Percentiles rank a stretch among this genome's conserved stretches.
phyloP scores from a whole-genome alignment of 495 filamentous ascomycete genomes.

The Penicillium paradoxum region DNA sequence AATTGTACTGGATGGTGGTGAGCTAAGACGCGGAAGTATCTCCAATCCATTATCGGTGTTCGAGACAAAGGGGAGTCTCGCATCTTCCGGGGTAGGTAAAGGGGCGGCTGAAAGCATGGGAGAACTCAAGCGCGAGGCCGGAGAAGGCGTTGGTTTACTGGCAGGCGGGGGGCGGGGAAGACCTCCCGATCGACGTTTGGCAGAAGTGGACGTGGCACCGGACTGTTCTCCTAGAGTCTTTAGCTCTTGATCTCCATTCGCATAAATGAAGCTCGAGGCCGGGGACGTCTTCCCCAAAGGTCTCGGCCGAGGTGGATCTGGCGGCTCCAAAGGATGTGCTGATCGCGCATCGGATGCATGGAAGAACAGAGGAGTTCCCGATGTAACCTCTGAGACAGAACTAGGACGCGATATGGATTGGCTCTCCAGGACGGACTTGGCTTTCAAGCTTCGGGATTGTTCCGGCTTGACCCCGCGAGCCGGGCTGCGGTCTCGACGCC shows the following conservation, averaged over 20 bases:
- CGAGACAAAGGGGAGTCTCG: background rate
- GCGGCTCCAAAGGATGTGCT: slow-evolving; percentile 22
- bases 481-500: slow-evolving; percentile 38
- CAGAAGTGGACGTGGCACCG: slow-evolving; percentile 6
- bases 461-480: slow-evolving; percentile 33
- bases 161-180: slow-evolving; percentile 29
- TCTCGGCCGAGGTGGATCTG: slow-evolving; percentile 22
- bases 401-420: slow-evolving; percentile 27
- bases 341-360: slow-evolving; percentile 66
- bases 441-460: slow-evolving; percentile 27
- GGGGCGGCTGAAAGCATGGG: slow-evolving; percentile 30
- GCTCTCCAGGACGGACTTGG: slow-evolving; percentile 34
- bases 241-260: slow-evolving; percentile 45
- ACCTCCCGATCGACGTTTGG: slow-evolving; percentile 36
- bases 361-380: slow-evolving; percentile 62
- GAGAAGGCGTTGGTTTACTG: slow-evolving; percentile 25
- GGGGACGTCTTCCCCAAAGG: slow-evolving; percentile 27
- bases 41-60: slow-evolving; percentile 13
- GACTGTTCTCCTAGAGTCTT: slow-evolving; percentile 21
- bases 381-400: slow-evolving; percentile 28
- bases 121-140: slow-evolving; percentile 41
- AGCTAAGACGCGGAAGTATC: slow-evolving; percentile 14
- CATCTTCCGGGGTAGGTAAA: slow-evolving; percentile 26
- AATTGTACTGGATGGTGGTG: slow-evolving; percentile 19
- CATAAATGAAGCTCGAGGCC: slow-evolving; percentile 54